A percentile compares a stretch with the other conserved stretches of the same genome.
phyloP scores from a whole-genome alignment of 2,329 filamentous ascomycete species.

The Dendrostoma leiphaemia region DNA sequence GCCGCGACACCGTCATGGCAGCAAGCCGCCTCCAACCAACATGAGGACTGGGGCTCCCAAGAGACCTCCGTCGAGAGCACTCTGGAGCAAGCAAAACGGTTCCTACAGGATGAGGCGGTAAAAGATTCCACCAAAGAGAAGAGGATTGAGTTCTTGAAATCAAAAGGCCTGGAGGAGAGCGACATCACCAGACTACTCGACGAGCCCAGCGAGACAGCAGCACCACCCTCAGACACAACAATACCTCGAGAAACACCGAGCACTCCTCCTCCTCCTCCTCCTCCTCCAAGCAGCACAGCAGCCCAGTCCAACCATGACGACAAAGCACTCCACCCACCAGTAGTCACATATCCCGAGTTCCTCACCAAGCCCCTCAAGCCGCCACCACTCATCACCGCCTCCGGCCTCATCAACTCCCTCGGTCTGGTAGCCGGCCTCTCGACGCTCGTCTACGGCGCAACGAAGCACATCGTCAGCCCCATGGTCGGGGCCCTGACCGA shows the following conservation, averaged over 20 bases:
- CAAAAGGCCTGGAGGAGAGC: constrained; percentile 67
- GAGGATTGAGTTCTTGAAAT: constrained; percentile 73
- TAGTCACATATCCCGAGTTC: constrained; percentile 71
- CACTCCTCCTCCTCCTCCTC: not conserved
- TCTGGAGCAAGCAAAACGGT: constrained; percentile 69
- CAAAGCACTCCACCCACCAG: constrained; percentile 49
- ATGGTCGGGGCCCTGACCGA: constrained; percentile 54
- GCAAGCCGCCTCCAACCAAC: constrained; percentile 10
- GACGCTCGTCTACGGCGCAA: constrained; percentile 68
- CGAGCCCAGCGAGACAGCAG: constrained; percentile 19
- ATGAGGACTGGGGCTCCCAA: not conserved
- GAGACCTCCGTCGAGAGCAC: constrained; percentile 21
- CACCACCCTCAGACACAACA: not conserved
- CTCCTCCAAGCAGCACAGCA: constrained; percentile 8
- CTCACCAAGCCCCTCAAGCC: constrained; percentile 55
- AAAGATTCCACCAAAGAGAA: constrained; percentile 65
- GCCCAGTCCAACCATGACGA: constrained; percentile 24
- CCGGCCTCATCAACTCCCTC: constrained; percentile 56
- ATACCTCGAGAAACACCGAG: constrained; percentile 3
- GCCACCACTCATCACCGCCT: constrained; percentile 61
- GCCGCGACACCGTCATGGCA: constrained; percentile 21
- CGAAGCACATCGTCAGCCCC: constrained; percentile 65
- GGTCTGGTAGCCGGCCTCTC: constrained; percentile 57
- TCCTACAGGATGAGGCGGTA: constrained; percentile 74
- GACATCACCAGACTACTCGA: constrained; percentile 68